A percentile compares a stretch with the other conserved stretches of the same genome.
phyloP scores from a whole-genome alignment of 805 yeast genomes.

The Ogataea salicorniae region DNA sequence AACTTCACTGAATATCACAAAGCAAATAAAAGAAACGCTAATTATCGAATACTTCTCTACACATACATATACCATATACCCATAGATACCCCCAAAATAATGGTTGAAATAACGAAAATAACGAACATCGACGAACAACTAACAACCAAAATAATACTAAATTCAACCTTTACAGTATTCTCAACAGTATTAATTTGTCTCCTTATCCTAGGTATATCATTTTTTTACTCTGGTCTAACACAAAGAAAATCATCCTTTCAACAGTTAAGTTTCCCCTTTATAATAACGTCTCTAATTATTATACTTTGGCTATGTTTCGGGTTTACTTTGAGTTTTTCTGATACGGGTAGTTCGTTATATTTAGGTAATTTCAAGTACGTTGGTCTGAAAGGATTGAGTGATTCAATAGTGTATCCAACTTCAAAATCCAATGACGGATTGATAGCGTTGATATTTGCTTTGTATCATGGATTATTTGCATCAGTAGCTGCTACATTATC shows the following conservation, averaged over 20 bases:
- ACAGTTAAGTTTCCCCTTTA: slow-evolving; percentile 66
- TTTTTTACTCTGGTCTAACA: slow-evolving; percentile 80
- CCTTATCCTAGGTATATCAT: slow-evolving; percentile 85
- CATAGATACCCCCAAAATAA: background rate
- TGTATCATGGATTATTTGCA: slow-evolving; percentile 78
- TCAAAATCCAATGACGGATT: slow-evolving; percentile 14
- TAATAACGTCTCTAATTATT: slow-evolving; percentile 61
- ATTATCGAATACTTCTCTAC: too few species aligned
- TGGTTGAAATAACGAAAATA: background rate
- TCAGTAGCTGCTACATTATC: slow-evolving; percentile 79
- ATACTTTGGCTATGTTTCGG: slow-evolving; percentile 95
- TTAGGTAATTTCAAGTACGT: slow-evolving; percentile 75
- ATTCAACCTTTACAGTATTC: slow-evolving; percentile 38
- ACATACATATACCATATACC: background rate
- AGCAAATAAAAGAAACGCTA: too few species aligned
- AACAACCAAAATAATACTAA: slow-evolving; percentile 2
- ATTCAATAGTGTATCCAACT: slow-evolving; percentile 9
- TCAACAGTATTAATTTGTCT: slow-evolving; percentile 61
- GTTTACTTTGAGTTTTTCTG: slow-evolving; percentile 75
- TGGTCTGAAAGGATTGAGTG: slow-evolving; percentile 58
- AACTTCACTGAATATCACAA: too few species aligned
- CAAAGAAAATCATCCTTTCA: slow-evolving; percentile 76
- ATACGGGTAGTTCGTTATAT: slow-evolving; percentile 53
- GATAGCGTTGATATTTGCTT: slow-evolving; percentile 66
- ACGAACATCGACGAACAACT: background rate